Conservation (phyloP, 2,329 filamentous ascomycete genomes). For the Cladosporium halotolerans region DNA sequence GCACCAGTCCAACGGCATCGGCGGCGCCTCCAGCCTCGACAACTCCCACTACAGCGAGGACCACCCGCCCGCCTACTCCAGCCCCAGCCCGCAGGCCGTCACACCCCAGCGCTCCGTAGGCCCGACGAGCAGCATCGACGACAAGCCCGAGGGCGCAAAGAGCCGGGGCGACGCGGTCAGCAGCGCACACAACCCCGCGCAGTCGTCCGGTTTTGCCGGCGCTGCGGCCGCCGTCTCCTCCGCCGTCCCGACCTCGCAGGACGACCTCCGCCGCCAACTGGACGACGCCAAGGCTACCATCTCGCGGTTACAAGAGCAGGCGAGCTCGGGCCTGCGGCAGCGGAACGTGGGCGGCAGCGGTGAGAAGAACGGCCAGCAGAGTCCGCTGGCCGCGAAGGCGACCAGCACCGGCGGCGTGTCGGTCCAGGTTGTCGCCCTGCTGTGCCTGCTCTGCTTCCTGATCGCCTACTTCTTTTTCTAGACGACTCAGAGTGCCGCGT, state of each 20-base stretch:
- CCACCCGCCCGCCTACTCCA: conserved; percentile 50
- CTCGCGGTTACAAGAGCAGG: conserved; percentile 57
- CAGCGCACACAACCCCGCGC: conserved; percentile 35
- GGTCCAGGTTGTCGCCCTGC: conserved; percentile 71
- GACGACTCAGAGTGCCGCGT: neutral
- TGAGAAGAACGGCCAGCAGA: conserved; percentile 18
- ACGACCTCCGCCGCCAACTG: conserved; percentile 67
- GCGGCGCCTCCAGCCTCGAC: conserved; percentile 14
- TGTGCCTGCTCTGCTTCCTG: conserved; percentile 87
- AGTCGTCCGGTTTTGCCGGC: conserved; percentile 39
- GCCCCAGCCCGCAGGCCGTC: conserved; percentile 44
- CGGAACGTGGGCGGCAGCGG: conserved; percentile 50
- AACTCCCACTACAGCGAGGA: conserved; percentile 24
- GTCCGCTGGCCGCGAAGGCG: conserved; percentile 18
- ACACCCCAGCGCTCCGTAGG: conserved; percentile 40
- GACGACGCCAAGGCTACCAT: conserved; percentile 70
- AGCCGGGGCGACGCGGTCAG: conserved; percentile 34
- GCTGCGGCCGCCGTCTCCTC: conserved; percentile 47
- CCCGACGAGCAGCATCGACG: conserved; percentile 34
- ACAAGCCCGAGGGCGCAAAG: conserved; percentile 36
- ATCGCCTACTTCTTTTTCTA: conserved; percentile 95
- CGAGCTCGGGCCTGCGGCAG: conserved; percentile 68
- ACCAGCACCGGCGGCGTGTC: conserved; percentile 62
- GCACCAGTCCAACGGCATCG: conserved; percentile 22
- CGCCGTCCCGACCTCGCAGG: conserved; percentile 42